Base-by-base conservation (phyloP, 768 basidiomycete genomes). In the Macrolepiota albuminosa region DNA sequence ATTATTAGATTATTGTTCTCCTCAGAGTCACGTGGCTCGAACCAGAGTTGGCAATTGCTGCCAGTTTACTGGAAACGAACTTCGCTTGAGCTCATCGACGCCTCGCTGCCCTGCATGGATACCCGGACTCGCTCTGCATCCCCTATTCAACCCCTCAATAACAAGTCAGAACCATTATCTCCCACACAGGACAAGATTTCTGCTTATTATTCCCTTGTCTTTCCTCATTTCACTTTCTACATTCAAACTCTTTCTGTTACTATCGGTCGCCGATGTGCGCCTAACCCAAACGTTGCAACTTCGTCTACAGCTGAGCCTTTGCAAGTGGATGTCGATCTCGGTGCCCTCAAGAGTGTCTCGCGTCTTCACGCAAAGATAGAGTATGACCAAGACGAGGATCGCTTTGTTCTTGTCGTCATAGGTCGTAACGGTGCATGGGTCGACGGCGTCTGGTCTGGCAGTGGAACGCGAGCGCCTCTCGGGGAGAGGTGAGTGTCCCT, bases 351-450 rank as follows among this genome's bases (percentile, higher is more conserved):
- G 84, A 95, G 93, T 63, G 95, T 99, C 56, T 98, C 95, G n/a
- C 84, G 97, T 26, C 80, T 97, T 18, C 97, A 99, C 70, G 97
- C 97, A 37, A 88, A 86, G 78, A 95, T 98, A 66, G 93, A 92
- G 71, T 97, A 92, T 69, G 93, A 95, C 78, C 88, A 91, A 70
- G 89, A 92, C 8, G 87, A 89, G 62, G 91, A 91, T 62, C 85
- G 89, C 55, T 97, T 95, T 70, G 86, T 92, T 16, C 83, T 99
- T 39, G 86, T 87, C 61, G 95, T 99, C 40, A 82, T 93, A 40
- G 97, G 97, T n/a, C 81, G 97, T 60, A 98, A 99, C 67, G 97
- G 97, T 13, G 95, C 95, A 18, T 98, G 95, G 90, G 94, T 99
- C 5, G 95, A 98, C 64, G 95, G 95, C 34, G 86, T 91, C n/a